Percentiles rank a stretch among this genome's conserved stretches.
Evolutionary conservation across 108 stramenopile species (phyloP).

Genomic region (Ochromonas danica): DNA sequence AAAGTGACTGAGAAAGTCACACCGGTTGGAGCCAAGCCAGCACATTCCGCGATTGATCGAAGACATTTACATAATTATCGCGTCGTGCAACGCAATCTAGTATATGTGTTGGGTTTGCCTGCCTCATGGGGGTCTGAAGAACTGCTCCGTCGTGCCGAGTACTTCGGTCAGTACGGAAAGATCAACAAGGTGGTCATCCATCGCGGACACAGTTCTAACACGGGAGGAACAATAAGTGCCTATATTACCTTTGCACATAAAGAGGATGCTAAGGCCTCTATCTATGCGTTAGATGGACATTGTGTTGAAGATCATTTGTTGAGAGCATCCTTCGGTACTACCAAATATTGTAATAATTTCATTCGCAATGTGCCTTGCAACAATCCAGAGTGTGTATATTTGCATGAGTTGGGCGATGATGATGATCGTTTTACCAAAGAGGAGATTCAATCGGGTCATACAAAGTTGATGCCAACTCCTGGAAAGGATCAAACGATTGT

Average conservation of each 20-base stretch:
- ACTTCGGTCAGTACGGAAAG: slow-evolving; percentile 95
- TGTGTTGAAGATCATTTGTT: slow-evolving; percentile 81
- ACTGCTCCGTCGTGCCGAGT: slow-evolving; percentile 75
- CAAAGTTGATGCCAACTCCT: background rate
- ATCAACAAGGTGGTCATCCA: slow-evolving; percentile 92
- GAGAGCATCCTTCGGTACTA: slow-evolving; percentile 94
- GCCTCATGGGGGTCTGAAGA: slow-evolving; percentile 77
- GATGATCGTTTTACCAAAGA: slow-evolving; percentile 66
- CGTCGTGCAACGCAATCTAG: slow-evolving; percentile 92
- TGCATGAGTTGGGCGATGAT: slow-evolving; percentile 91
- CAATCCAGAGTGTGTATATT: slow-evolving; percentile 96
- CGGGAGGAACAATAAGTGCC: slow-evolving; percentile 65
- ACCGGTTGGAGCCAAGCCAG: slow-evolving; percentile 6
- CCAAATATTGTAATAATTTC: slow-evolving; percentile 96
- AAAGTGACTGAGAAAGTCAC: background rate
- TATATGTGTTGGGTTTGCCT: slow-evolving; percentile 90
- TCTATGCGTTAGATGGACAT: slow-evolving; percentile 81
- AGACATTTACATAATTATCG: slow-evolving; percentile 88
- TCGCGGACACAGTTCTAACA: slow-evolving; percentile 58
- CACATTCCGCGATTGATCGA: slow-evolving; percentile 60
- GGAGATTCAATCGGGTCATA: slow-evolving; percentile 42
- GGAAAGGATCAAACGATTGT: slow-evolving; percentile 27
- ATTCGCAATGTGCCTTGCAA: slow-evolving; percentile 91
- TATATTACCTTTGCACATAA: slow-evolving; percentile 94
- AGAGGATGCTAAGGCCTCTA: slow-evolving; percentile 68